Evolutionary conservation across 192 early-diverging fungal genomes (phyloP), one percentile per base, ranked within the genome.

Genomic region (Irineochytrium annulatum): DNA sequence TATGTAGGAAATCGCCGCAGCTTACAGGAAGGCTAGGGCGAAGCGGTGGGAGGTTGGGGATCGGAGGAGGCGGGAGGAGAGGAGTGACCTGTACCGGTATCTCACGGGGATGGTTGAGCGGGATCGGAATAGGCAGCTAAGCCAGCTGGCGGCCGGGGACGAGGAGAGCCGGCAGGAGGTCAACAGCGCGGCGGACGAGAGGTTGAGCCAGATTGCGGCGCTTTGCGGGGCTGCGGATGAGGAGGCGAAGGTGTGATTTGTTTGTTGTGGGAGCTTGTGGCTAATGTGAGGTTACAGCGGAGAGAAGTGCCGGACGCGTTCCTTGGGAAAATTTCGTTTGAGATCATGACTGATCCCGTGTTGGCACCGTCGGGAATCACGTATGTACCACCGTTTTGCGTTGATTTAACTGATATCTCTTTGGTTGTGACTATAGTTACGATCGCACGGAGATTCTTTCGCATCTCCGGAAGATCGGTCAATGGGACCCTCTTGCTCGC

Each of bases 301-400:
- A 53, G 71, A 3, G 53, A 80, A 33, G 77, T 85, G 1, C 86
- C 87, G 8, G 86, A 88, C 34, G 72, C 76, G 53, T 78, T 86
- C 53, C 39, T 76, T 41, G 87, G 76, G 24, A 83, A 89, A 63
- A 89, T 93, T 27, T 82, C 80, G 2, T 93, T 91, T 57, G 87
- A 91, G 54, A 68, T 92, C 30, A 91, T 93, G 88, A 81, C 83
- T 33, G 90, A 92, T 70, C 83, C 90, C 1, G 82, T 89, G 16
- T 72, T 85, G 22, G 68, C 67, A n/a, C 52, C 60, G 13, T 56
- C 51, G 27, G 67, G 65, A 27, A 74, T 75, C 22, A 63, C 72
- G 22, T 67, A 29, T 2, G 66, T 65, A 14, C 32, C 24, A 19
- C 19, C 19, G 8, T 19, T 52, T n/a, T 63, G 24, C n/a, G n/a